Evolutionary conservation across 78 protist genomes (phyloP), one percentile per base, ranked within the genome.

Genomic region (Dictyostelium purpureum): DNA sequence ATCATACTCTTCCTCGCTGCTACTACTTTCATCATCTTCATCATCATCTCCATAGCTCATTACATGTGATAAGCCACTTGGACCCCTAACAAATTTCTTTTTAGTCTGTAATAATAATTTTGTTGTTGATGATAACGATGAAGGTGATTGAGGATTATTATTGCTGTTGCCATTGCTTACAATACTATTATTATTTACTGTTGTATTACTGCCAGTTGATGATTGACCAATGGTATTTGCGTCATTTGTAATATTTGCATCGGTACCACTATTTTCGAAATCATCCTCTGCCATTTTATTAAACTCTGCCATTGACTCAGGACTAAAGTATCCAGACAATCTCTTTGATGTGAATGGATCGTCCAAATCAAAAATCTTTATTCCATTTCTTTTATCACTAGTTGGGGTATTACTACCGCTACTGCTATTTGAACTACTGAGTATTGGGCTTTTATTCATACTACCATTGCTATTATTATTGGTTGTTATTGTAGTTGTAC

Each of bases 301-400:
- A 38, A 67, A n/a, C 21, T 67, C 75, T 9, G 88, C 47, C 11
- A 56, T 10, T 11, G 63, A 18, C 6, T 52, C 67, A 19, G 33
- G 42, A 28, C 24, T 67, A 21, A 54, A 31, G 10, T 42, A 51
- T 2, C 69, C 69, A 0, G 90, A 54, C 35, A 59, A 21, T 38
- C 75, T 82, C 65, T 38, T 82, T 26, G 79, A 49, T 47, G 77
- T 82, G 33, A 82, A 82, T n/a, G 90, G 90, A 18, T 82, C 90
- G 28, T 82, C 66, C 2, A 67, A 31, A 70, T 82, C 90, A 54
- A 69, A 82, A 10, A 82, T 28, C 2, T 37, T 74, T 61, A 61
- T 61, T 4, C 37, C 65, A 9, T 31, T 21, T 24, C 40, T 79
- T 19, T 63, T 79, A 43, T 21, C 26, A 1, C 40, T 35, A 21